Conservation (phyloP, 192 early-diverging fungal species). For the Mortierella hygrophila region DNA sequence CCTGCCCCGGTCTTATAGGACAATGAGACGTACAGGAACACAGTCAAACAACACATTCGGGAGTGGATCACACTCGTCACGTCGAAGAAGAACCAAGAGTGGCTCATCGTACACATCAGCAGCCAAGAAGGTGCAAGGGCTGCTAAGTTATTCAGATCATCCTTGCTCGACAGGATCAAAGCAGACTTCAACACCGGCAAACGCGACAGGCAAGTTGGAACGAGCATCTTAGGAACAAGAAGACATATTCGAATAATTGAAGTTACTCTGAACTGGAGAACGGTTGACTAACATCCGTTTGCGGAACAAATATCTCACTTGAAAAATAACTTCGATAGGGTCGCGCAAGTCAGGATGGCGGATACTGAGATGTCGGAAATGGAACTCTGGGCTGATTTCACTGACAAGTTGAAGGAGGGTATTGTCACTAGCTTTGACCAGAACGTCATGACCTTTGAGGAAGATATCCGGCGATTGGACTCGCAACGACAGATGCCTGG, state of each 20-base stretch:
- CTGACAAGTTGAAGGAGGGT: constrained; percentile 79
- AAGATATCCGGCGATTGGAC: constrained; percentile 90
- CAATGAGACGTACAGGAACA: constrained; percentile 78
- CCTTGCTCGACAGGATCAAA: constrained; percentile 88
- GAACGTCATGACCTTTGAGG: constrained; percentile 87
- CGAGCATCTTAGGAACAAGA: too few relatives aligned
- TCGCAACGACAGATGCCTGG: constrained; percentile 95
- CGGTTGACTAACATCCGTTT: background rate
- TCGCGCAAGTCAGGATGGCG: constrained; percentile 62
- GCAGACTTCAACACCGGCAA: constrained; percentile 84
- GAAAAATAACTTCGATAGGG: constrained; percentile 31
- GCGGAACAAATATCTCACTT: background rate
- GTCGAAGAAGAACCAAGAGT: constrained; percentile 88
- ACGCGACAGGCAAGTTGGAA: constrained; percentile 64
- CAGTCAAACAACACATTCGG: constrained; percentile 75
- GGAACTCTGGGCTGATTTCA: constrained; percentile 80
- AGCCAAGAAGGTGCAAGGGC: constrained; percentile 62
- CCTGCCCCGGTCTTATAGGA: constrained; percentile 64
- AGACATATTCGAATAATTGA: background rate
- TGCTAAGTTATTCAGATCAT: constrained; percentile 72
- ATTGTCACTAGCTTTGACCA: constrained; percentile 79
- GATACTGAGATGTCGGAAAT: constrained; percentile 66
- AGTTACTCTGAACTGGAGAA: background rate
- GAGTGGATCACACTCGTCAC: constrained; percentile 83
- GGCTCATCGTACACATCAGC: constrained; percentile 87